Percentiles rank a stretch among this genome's conserved stretches.
Conservation (phyloP, 1,139 yeast genomes). For the Lodderomyces pseudojiufengensis region DNA sequence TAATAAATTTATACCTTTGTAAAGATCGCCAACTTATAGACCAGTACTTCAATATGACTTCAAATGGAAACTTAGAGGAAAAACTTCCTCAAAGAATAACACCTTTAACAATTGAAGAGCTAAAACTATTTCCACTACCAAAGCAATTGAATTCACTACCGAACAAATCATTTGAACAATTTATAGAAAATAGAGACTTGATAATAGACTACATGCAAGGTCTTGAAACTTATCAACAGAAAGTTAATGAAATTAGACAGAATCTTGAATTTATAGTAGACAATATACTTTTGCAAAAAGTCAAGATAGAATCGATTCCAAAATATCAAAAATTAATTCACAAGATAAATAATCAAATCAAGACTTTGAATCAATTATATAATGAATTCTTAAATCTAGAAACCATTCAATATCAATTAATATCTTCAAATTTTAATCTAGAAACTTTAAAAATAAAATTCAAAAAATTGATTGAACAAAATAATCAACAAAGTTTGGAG, state of each 20-base stretch:
- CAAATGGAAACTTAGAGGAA: not conserved
- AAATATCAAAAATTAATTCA: constrained; percentile 25
- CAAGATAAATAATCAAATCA: constrained; percentile 26
- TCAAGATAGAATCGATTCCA: constrained; percentile 18
- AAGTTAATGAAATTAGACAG: constrained; percentile 17
- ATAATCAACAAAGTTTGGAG: constrained; percentile 22
- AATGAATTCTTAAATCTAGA: constrained; percentile 35
- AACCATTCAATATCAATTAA: constrained; percentile 38
- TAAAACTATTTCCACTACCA: constrained; percentile 31
- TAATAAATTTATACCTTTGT: too few relatives aligned
- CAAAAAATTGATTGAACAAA: constrained; percentile 22
- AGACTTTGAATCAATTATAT: constrained; percentile 24
- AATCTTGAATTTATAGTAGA: constrained; percentile 8
- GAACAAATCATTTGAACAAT: constrained; percentile 21
- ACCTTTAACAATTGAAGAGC: constrained; percentile 8
- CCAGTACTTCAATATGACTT: too few relatives aligned
- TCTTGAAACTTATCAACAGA: constrained; percentile 21
- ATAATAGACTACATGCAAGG: constrained; percentile 31
- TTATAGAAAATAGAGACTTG: constrained; percentile 25
- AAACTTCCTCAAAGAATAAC: constrained; percentile 5
- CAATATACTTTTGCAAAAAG: constrained; percentile 5
- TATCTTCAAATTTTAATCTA: constrained; percentile 37
- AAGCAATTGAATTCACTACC: constrained; percentile 29
- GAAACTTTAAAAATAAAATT: constrained; percentile 29
- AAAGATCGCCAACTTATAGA: too few relatives aligned